Percentiles rank a stretch among this genome's conserved stretches.
Conservation (phyloP, 805 yeast genomes). For the Candida silvicultrix region DNA sequence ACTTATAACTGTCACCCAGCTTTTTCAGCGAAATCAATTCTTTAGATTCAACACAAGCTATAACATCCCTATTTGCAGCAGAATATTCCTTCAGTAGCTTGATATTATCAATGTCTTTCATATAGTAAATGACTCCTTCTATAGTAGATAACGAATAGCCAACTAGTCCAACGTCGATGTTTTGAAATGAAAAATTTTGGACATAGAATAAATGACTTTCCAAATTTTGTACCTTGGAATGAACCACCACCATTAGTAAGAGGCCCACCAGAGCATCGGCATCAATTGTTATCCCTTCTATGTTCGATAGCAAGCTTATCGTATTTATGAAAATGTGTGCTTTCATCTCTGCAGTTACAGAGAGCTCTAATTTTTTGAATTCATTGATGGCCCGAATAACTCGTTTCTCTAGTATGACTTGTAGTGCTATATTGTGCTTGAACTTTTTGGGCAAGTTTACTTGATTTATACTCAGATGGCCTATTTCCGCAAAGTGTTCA, state of each 20-base stretch:
- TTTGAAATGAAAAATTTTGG: constrained; percentile 47
- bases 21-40: constrained; percentile 21
- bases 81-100: constrained; percentile 36
- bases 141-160: constrained; percentile 80
- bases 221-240: constrained; percentile 51
- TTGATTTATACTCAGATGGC: constrained; percentile 32
- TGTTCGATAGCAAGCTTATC: constrained; percentile 40
- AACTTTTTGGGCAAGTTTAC: constrained; percentile 31
- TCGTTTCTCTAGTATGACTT: constrained; percentile 32
- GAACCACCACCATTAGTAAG: constrained; percentile 62
- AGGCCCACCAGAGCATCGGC: constrained; percentile 80
- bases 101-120: constrained; percentile 34
- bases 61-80: constrained; percentile 41
- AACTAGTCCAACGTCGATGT: constrained; percentile 47
- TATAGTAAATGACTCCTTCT: constrained; percentile 72
- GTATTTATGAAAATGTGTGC: constrained; percentile 44
- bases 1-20: constrained; percentile 21
- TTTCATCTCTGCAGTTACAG: constrained; percentile 44
- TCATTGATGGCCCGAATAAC: constrained; percentile 45
- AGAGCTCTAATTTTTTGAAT: constrained; percentile 39
- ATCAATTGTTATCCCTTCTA: constrained; percentile 39
- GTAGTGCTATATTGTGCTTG: constrained; percentile 21
- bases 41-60: constrained; percentile 40
- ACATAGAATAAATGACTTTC: constrained; percentile 64
- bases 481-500: constrained; percentile 16